Conservation (phyloP, 306 rosid species). For the Lathyrus tuberosus region DNA sequence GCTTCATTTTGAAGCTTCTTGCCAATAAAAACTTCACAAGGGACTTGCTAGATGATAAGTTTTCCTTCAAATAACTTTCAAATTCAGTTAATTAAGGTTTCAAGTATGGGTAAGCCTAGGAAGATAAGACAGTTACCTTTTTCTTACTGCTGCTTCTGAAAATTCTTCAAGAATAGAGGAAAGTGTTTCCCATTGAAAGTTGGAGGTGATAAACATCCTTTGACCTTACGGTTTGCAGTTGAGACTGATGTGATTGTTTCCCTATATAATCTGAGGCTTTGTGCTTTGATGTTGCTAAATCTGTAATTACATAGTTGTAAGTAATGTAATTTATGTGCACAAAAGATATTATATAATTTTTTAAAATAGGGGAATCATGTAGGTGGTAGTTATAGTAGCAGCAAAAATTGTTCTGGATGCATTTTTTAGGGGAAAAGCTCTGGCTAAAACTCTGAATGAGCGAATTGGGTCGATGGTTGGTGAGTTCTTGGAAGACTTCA, state of each 20-base stretch:
- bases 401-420: constrained; percentile 83
- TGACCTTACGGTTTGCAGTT: constrained; percentile 45
- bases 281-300: no score
- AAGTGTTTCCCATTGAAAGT: constrained; percentile 76
- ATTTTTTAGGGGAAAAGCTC: constrained; percentile 93
- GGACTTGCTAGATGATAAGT: constrained; percentile 59
- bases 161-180: constrained; percentile 77
- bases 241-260: constrained; percentile 51
- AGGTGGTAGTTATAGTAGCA: constrained; percentile 70
- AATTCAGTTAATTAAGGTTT: constrained; percentile 17
- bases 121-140: constrained; percentile 17
- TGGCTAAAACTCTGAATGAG: constrained; percentile 90
- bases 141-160: constrained; percentile 62
- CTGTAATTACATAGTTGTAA: no score
- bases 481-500: no score
- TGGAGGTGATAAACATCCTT: constrained; percentile 45
- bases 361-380: no score
- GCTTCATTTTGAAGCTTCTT: constrained; percentile 59
- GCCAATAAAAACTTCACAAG: constrained; percentile 50
- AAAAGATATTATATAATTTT: no score
- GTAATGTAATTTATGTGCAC: no score
- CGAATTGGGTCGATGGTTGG: constrained; percentile 88
- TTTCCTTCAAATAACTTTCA: constrained; percentile 62
- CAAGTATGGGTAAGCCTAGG: neutral
- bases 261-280: constrained; percentile 46